A percentile compares a stretch with the other conserved stretches of the same genome.
Evolutionary conservation across 176 grass and related monocot genomes (phyloP).

Genomic region (Musa beccarii): DNA sequence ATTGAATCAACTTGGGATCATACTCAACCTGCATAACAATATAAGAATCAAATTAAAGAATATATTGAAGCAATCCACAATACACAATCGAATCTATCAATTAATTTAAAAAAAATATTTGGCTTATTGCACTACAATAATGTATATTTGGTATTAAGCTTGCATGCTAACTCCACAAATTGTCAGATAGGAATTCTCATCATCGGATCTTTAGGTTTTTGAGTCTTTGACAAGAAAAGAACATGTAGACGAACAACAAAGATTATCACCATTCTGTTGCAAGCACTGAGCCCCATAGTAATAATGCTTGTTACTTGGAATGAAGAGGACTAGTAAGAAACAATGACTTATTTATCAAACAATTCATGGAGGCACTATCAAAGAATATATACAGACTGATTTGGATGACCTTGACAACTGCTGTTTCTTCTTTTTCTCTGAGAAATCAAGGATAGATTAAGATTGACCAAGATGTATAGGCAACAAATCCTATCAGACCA

Average conservation of each 20-base stretch:
- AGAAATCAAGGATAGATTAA: not conserved
- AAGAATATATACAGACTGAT: not conserved
- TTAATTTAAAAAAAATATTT: not conserved
- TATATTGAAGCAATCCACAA: not conserved
- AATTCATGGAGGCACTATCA: not conserved
- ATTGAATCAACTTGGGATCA: conserved; percentile 64
- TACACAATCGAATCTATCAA: not conserved
- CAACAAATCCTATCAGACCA: not conserved
- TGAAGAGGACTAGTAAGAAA: not conserved
- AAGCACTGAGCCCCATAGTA: not conserved
- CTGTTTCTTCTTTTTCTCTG: not conserved
- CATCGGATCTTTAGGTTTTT: not conserved
- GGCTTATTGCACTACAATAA: not conserved
- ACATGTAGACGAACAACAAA: not conserved
- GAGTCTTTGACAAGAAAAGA: not conserved
- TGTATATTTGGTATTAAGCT: not conserved
- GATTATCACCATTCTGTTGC: not conserved
- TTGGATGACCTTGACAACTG: not conserved
- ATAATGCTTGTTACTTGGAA: not conserved
- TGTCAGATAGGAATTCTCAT: not conserved
- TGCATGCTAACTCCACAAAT: not conserved
- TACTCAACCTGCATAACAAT: conserved; percentile 58
- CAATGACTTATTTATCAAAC: not conserved
- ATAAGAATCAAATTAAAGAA: not conserved
- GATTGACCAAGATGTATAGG: not conserved